Conservation (phyloP, 345 rosid species). For the Viola odorata region DNA sequence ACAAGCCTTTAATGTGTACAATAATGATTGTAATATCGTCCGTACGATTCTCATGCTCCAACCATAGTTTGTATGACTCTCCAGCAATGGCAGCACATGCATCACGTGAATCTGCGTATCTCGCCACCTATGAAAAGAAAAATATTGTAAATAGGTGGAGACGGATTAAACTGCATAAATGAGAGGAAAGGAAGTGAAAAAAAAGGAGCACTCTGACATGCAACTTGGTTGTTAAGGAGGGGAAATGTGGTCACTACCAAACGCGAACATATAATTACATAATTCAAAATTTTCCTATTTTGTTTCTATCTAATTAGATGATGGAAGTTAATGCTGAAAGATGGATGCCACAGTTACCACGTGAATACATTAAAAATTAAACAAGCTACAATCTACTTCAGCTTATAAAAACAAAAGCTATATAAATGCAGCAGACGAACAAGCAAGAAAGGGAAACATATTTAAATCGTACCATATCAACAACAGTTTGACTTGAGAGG, state of each 20-base stretch:
- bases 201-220: too few species aligned
- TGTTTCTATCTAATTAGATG: too few species aligned
- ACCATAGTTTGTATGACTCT: constrained; percentile 87
- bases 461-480: constrained; percentile 58
- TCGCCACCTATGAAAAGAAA: constrained; percentile 50
- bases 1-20: constrained; percentile 68
- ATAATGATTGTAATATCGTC: constrained; percentile 95
- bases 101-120: constrained; percentile 71
- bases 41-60: constrained; percentile 81
- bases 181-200: too few species aligned
- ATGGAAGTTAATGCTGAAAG: too few species aligned
- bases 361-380: too few species aligned
- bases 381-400: too few species aligned
- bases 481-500: constrained; percentile 83
- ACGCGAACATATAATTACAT: too few species aligned
- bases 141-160: neutral
- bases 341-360: too few species aligned
- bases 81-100: constrained; percentile 91
- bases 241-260: too few species aligned
- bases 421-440: constrained; percentile 1
- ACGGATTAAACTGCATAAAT: constrained; percentile 1
- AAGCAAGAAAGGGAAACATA: neutral
- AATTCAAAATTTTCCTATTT: too few species aligned
- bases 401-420: too few species aligned
- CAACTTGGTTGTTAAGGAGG: too few species aligned